phyloP scores from a whole-genome alignment of 805 yeast species.

The Saccharomycopsis synnaedendra region DNA sequence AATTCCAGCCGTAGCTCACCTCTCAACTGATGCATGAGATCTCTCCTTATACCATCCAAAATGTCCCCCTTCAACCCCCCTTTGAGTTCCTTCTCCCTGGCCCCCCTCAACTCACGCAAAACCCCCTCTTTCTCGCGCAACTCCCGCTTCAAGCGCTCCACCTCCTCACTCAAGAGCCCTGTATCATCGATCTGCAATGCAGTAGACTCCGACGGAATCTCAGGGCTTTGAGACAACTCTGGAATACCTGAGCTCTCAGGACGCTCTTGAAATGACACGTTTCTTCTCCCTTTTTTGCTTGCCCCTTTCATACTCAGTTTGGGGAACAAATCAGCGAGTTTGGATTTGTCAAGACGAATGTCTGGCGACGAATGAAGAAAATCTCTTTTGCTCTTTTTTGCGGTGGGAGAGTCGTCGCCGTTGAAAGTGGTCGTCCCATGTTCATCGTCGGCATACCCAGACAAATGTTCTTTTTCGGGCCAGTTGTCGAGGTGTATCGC shows the following conservation, averaged over 20 bases:
- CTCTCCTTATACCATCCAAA: background rate
- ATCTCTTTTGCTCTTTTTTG: background rate
- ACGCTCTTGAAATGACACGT: slow-evolving; percentile 8
- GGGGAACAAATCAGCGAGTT: background rate
- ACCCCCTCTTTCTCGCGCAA: background rate
- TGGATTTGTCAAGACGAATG: background rate
- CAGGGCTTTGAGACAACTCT: background rate
- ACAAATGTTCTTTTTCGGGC: background rate
- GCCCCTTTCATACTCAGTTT: background rate
- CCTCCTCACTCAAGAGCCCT: background rate
- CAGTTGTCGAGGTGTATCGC: slow-evolving; percentile 9
- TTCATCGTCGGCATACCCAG: background rate
- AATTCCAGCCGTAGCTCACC: background rate
- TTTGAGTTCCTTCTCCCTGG: background rate
- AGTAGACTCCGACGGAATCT: background rate
- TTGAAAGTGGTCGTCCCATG: background rate
- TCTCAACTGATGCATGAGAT: too few species aligned
- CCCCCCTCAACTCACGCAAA: background rate
- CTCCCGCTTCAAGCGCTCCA: background rate
- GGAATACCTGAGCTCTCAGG: background rate
- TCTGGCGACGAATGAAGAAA: too few species aligned
- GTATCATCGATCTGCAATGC: background rate
- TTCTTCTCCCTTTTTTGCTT: slow-evolving; percentile 4
- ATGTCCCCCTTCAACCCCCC: background rate
- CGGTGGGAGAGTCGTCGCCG: background rate